phyloP scores from a whole-genome alignment of 2,329 filamentous ascomycete species.

The Clarireedia monteithiana region DNA sequence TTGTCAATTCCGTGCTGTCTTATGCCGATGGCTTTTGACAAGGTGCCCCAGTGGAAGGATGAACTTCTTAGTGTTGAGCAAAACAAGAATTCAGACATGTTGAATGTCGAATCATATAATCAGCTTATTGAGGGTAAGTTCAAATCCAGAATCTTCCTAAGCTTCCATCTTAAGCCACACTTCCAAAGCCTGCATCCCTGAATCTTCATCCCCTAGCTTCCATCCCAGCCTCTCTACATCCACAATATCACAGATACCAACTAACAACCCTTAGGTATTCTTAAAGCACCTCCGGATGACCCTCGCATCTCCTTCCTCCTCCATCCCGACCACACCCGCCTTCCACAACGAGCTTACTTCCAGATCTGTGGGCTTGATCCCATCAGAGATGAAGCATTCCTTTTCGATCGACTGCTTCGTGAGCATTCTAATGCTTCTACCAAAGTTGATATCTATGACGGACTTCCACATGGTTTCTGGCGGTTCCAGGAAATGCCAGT shows the following conservation, averaged over 20 bases:
- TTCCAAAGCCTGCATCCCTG: too few relatives aligned
- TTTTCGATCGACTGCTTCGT: constrained; percentile 41
- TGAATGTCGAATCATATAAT: constrained; percentile 15
- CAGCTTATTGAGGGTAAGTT: neutral
- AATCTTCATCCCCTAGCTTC: too few relatives aligned
- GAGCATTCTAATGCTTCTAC: constrained; percentile 28
- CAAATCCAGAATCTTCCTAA: too few relatives aligned
- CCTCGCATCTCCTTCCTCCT: constrained; percentile 30
- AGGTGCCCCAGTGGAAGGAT: neutral
- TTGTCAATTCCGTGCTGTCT: constrained; percentile 28
- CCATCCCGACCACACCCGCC: constrained; percentile 25
- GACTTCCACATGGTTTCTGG: constrained; percentile 29
- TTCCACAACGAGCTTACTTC: constrained; percentile 39
- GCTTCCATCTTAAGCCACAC: too few relatives aligned
- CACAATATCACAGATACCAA: too few relatives aligned
- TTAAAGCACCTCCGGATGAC: neutral
- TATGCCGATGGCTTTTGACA: neutral
- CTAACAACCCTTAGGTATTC: neutral
- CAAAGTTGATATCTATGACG: constrained; percentile 26
- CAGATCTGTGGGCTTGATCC: constrained; percentile 44
- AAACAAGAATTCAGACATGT: constrained; percentile 32
- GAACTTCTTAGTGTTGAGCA: constrained; percentile 31
- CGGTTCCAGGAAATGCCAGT: neutral
- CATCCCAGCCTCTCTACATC: too few relatives aligned
- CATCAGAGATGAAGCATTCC: constrained; percentile 42